A percentile compares a stretch with the other conserved stretches of the same genome.
These are phyloP conservation scores for Murraya paniculata DNA, from an alignment of 345 rosid genomes.

Conservation along the genomic window DNA sequence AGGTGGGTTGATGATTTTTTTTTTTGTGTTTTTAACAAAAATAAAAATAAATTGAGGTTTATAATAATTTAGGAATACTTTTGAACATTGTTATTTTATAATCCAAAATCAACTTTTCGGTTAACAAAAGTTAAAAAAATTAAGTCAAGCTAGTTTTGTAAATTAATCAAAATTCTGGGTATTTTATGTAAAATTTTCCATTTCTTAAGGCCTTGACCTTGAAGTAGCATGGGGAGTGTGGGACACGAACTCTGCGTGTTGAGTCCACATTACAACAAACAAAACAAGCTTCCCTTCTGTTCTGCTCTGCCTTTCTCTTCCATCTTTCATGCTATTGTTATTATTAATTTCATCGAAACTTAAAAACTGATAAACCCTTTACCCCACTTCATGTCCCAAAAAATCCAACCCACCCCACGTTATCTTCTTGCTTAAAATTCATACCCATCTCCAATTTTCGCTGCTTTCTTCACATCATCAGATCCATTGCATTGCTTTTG, in stretches of 20 bases:
- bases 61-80: too few species aligned
- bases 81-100: too few species aligned
- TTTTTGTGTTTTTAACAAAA: too few species aligned
- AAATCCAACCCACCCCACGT: conserved; percentile 17
- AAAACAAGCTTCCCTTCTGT: not conserved
- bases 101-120: too few species aligned
- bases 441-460: conserved; percentile 14
- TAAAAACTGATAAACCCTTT: not conserved
- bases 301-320: not conserved
- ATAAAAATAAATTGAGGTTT: too few species aligned
- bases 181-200: too few species aligned
- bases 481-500: conserved; percentile 5
- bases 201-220: too few species aligned
- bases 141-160: too few species aligned
- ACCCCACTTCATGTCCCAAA: not conserved
- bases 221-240: not conserved
- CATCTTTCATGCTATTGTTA: not conserved
- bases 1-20: too few species aligned
- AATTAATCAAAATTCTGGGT: too few species aligned
- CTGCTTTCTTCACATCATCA: not conserved
- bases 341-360: conserved; percentile 15
- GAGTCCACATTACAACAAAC: not conserved
- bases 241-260: not conserved
- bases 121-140: too few species aligned
- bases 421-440: conserved; percentile 7